Conservation (phyloP, 2,329 filamentous ascomycete species). For the Didymella arachidicola region DNA sequence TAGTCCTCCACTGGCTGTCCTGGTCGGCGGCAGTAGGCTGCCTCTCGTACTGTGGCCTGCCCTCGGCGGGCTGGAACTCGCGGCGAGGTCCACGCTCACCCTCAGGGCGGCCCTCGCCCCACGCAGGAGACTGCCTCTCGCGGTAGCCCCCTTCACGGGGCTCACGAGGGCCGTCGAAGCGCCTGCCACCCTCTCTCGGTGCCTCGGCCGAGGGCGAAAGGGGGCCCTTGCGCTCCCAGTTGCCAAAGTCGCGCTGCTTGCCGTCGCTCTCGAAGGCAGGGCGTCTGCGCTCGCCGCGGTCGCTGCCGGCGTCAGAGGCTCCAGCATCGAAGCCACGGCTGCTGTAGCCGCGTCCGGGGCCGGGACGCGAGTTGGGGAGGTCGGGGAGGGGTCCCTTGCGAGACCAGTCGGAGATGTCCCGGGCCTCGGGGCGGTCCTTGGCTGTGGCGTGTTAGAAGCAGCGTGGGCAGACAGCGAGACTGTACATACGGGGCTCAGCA, state of each 20-base stretch:
- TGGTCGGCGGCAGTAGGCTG: conserved; percentile 86
- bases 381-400: conserved; percentile 89
- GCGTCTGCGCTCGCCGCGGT: conserved; percentile 74
- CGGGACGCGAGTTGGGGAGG: conserved; percentile 66
- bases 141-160: conserved; percentile 32
- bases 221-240: conserved; percentile 95
- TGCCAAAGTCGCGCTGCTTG: conserved; percentile 80
- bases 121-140: conserved; percentile 68
- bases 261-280: conserved; percentile 73
- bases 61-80: conserved; percentile 65
- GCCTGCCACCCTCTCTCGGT: conserved; percentile 65
- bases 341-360: conserved; percentile 57
- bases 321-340: conserved; percentile 59
- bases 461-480: background rate
- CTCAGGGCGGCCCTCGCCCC: conserved; percentile 74
- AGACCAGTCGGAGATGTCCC: conserved; percentile 89
- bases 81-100: conserved; percentile 81
- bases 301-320: conserved; percentile 61
- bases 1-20: conserved; percentile 90
- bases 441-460: conserved; percentile 61
- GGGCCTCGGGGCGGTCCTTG: conserved; percentile 82
- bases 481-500: conserved; percentile 89
- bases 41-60: conserved; percentile 71
- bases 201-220: conserved; percentile 71
- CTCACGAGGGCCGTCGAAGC: conserved; percentile 58